Evolutionary conservation across 257 asterid species (phyloP).

Genomic region (Solanum peruvianum): DNA sequence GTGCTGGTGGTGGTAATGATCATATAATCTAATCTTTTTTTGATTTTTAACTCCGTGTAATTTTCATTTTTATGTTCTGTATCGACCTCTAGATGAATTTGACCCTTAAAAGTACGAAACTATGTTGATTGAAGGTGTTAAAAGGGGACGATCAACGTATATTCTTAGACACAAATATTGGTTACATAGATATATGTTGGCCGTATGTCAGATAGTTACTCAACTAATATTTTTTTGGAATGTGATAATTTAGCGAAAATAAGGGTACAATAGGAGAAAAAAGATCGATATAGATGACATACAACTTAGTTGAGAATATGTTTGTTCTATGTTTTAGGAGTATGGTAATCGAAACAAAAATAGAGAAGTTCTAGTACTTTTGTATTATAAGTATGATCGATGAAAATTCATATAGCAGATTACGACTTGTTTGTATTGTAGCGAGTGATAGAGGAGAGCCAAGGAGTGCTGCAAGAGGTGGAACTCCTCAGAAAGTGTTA

Average conservation of each 20-base stretch:
- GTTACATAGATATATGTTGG: background rate
- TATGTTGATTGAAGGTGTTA: background rate
- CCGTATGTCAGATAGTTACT: background rate
- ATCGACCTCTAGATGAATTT: background rate
- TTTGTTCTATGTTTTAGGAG: background rate
- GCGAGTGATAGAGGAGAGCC: slow-evolving; percentile 77
- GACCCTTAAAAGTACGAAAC: background rate
- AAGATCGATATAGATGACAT: background rate
- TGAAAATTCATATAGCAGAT: background rate
- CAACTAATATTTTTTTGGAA: background rate
- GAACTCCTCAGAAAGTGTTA: slow-evolving; percentile 53
- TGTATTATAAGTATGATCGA: background rate
- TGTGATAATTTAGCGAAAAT: background rate
- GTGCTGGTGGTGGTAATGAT: slow-evolving; percentile 40
- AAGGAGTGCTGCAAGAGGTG: slow-evolving; percentile 47
- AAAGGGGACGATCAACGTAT: background rate
- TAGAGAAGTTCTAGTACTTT: background rate
- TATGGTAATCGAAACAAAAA: too few species aligned
- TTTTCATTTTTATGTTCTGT: background rate
- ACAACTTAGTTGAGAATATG: background rate
- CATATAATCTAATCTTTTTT: background rate
- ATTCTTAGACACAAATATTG: background rate
- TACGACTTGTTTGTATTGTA: background rate
- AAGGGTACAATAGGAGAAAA: background rate
- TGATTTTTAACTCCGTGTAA: background rate